Conservation (phyloP, 169 alveolate genomes). For the Plasmodium adleri region DNA sequence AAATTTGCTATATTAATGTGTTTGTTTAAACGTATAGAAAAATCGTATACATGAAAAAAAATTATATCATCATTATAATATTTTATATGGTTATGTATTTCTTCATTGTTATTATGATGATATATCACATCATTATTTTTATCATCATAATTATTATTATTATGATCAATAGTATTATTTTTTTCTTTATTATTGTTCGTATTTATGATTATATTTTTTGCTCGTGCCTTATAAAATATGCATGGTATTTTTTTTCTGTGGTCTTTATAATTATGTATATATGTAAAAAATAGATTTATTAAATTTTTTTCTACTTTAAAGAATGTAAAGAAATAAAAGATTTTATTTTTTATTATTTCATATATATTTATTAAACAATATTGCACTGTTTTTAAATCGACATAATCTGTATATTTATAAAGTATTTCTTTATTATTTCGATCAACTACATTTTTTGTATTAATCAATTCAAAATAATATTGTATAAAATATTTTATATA, state of each 20-base stretch:
- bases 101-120: neutral
- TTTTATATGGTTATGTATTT: neutral
- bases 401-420: conserved; percentile 60
- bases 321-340: conserved; percentile 56
- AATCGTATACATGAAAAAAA: conserved; percentile 31
- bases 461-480: conserved; percentile 52
- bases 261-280: conserved; percentile 50
- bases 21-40: conserved; percentile 24
- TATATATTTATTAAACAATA: conserved; percentile 44
- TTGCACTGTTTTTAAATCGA: conserved; percentile 50
- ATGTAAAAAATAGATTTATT: conserved; percentile 42
- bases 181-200: neutral
- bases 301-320: conserved; percentile 54
- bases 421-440: conserved; percentile 43
- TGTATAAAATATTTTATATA: conserved; percentile 44
- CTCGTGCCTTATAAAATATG: too few species aligned
- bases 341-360: conserved; percentile 55
- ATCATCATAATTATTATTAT: neutral
- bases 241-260: neutral
- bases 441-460: conserved; percentile 59
- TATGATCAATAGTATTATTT: neutral
- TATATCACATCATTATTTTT: neutral
- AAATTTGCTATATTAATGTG: conserved; percentile 31
- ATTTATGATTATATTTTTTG: too few species aligned
- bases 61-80: conserved; percentile 12